phyloP scores from a whole-genome alignment of 495 filamentous ascomycete genomes.

The Lentithecium fluviatile region DNA sequence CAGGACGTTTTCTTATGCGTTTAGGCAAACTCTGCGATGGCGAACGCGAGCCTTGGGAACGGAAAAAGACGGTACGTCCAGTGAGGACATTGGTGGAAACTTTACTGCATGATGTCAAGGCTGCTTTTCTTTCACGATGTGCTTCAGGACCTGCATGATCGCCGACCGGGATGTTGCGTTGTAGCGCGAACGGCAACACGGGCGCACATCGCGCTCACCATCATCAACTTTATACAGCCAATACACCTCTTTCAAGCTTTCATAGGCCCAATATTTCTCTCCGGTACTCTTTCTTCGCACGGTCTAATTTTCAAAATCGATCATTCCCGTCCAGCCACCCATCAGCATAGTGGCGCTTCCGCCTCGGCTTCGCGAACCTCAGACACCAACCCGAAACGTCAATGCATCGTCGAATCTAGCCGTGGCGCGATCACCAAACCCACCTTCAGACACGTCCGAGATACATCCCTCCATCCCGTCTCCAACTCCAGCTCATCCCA shows the following conservation, averaged over 20 bases:
- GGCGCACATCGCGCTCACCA: not conserved
- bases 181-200: not conserved
- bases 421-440: slow-evolving; percentile 23
- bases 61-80: slow-evolving; percentile 3
- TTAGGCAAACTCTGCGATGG: slow-evolving; percentile 14
- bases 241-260: too few species aligned
- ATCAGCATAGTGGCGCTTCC: not conserved
- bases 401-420: slow-evolving; percentile 24
- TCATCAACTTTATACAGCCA: too few species aligned
- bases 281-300: too few species aligned
- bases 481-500: not conserved
- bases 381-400: slow-evolving; percentile 18
- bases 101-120: not conserved
- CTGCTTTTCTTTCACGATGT: slow-evolving; percentile 13
- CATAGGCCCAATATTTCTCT: too few species aligned
- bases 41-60: not conserved
- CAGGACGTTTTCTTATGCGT: slow-evolving; percentile 27
- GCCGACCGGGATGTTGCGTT: slow-evolving; percentile 17
- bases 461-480: not conserved
- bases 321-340: not conserved
- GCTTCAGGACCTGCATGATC: slow-evolving; percentile 31
- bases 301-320: too few species aligned
- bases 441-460: slow-evolving; percentile 4
- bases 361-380: not conserved
- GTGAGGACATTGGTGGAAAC: slow-evolving; percentile 16